These are phyloP conservation scores for Ascochyta lentis DNA, from an alignment of 2,329 filamentous ascomycete genomes.

Conservation along the genomic window DNA sequence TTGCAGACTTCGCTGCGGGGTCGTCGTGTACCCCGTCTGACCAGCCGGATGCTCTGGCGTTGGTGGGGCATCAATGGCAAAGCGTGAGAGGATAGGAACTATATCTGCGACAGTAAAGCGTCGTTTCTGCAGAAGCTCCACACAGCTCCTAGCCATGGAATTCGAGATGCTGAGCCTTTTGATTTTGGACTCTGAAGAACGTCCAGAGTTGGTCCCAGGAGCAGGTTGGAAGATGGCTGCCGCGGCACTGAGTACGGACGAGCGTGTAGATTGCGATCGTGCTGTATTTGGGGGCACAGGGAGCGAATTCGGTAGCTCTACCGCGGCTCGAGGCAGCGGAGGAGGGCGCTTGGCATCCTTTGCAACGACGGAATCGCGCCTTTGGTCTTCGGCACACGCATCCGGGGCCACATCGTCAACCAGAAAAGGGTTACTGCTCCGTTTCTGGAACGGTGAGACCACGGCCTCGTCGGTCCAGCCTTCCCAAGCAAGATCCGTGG, in stretches of 20 bases:
- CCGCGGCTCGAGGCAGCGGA: conserved; percentile 1
- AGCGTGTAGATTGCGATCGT: conserved; percentile 11
- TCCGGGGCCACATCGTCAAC: conserved; percentile 33
- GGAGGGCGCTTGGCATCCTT: conserved; percentile 10
- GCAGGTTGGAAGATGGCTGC: conserved; percentile 35
- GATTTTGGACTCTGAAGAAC: conserved; percentile 4
- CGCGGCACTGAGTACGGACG: conserved; percentile 26
- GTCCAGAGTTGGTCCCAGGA: not conserved
- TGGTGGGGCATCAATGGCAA: not conserved
- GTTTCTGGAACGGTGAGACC: conserved; percentile 33
- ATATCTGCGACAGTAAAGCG: conserved; percentile 2
- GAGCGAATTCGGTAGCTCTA: conserved; percentile 1
- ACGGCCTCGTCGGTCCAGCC: conserved; percentile 37
- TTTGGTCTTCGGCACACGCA: not conserved
- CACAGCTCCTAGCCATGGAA: conserved; percentile 2
- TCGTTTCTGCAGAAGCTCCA: not conserved
- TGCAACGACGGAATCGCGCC: not conserved
- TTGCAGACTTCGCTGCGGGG: conserved; percentile 9
- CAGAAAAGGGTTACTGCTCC: conserved; percentile 17
- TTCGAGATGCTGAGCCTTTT: conserved; percentile 31
- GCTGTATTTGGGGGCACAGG: conserved; percentile 26
- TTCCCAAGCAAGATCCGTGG: conserved; percentile 38
- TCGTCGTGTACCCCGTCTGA: conserved; percentile 14
- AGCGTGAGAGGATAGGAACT: not conserved
- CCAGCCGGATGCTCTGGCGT: conserved; percentile 1